Base-by-base conservation (phyloP, 2,329 filamentous ascomycete species). In the Plectosphaerella plurivora region DNA sequence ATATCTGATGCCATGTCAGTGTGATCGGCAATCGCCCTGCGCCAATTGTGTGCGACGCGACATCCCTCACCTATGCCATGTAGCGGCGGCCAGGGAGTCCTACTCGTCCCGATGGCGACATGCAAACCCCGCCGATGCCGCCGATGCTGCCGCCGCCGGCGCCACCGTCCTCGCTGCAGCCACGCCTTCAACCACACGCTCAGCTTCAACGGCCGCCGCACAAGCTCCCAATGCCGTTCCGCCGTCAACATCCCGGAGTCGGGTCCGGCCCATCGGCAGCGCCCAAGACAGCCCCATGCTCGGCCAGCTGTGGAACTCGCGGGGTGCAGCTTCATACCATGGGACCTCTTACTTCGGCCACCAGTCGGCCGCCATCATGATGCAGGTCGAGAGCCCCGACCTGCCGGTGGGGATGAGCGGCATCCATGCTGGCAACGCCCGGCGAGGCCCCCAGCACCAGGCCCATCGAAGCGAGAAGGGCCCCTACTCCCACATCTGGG, bases 401-500 rank as follows among this genome's bases (percentile, higher is more conserved):
- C 54, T 60, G 42, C 37, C 37, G 37, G 37, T 41, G 37, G 37
- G 37, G 15, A 41, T 41, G 37, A 41, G n/a, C 7, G 37, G 37
- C 4, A 41, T 41, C n/a, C 37, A 41, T 14, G 37, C 37, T 3
- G n/a, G 37, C 37, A 41, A 41, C n/a, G 37, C 37, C 37, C 15
- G 37, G n/a, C 37, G 37, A 15, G 37, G 63, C 50, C 14, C 57
- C 53, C 18, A 55, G 51, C 22, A 61, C 55, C 56, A 63, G 51
- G 42, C 53, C 24, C 47, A 59, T 14, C 54, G 55, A 3, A 53
- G 58, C 22, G 60, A 60, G 5, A 57, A 56, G n/a, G 56, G 59
- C 0, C 59, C 60, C 0, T 61, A 61, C 33, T 70, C 66, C 3
- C 70, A 71, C 42, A 67, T 72, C 12, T 73, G 71, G 71, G 71